These are phyloP conservation scores for Delonix regia DNA, from an alignment of 306 rosid genomes.

Conservation along the genomic window DNA sequence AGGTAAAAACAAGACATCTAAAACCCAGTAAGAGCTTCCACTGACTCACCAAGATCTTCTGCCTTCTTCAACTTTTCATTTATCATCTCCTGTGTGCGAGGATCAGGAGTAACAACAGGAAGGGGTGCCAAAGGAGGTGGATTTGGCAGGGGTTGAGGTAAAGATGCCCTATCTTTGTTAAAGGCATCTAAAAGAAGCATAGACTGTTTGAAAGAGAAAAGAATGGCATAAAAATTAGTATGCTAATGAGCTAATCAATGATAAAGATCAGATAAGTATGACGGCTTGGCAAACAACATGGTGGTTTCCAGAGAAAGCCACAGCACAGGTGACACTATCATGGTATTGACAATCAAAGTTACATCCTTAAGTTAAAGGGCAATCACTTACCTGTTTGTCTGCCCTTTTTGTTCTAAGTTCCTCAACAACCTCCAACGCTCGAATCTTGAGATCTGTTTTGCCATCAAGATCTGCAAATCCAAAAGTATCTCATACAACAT, in stretches of 20 bases:
- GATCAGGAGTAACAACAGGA: constrained; percentile 81
- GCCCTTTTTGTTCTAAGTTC: constrained; percentile 90
- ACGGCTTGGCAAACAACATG: constrained; percentile 19
- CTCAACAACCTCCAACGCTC: constrained; percentile 81
- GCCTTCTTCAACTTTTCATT: constrained; percentile 97
- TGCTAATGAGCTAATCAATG: constrained; percentile 16
- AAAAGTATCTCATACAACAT: constrained; percentile 3
- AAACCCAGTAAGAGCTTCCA: background rate
- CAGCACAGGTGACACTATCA: background rate
- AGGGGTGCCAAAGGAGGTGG: constrained; percentile 89
- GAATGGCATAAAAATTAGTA: background rate
- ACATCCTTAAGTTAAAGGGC: constrained; percentile 18
- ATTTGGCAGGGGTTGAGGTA: constrained; percentile 93
- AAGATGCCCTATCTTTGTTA: constrained; percentile 92
- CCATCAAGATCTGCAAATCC: constrained; percentile 86
- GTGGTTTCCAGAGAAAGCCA: background rate
- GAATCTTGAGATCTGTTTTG: constrained; percentile 86
- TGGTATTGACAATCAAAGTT: background rate
- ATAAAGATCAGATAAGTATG: background rate
- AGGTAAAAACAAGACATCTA: constrained; percentile 10
- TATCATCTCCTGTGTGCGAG: constrained; percentile 95
- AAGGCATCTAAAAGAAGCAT: constrained; percentile 92
- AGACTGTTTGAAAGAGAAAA: constrained; percentile 56
- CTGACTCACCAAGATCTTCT: constrained; percentile 86
- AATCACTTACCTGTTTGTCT: constrained; percentile 78